A percentile compares a stretch with the other conserved stretches of the same genome.
Conservation (phyloP, 208 protist species). For the Trypanosoma cruzi region DNA sequence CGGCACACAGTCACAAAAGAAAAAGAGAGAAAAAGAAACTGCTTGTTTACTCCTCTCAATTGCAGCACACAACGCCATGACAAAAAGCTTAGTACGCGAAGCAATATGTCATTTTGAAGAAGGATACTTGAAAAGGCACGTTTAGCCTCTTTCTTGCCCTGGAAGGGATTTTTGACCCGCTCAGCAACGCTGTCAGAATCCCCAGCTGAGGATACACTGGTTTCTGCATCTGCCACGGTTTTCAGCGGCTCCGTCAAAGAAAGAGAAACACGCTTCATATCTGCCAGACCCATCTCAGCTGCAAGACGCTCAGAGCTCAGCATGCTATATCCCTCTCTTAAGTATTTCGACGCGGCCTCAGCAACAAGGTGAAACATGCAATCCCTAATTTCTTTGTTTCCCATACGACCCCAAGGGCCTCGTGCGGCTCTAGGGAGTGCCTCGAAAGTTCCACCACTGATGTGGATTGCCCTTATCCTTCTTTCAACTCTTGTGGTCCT, state of each 20-base stretch:
- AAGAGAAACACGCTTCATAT: slow-evolving; percentile 5
- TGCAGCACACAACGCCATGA: slow-evolving; percentile 44
- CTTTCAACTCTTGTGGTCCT: not conserved
- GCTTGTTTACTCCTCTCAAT: slow-evolving; percentile 48
- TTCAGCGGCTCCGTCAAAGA: not conserved
- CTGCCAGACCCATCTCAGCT: slow-evolving; percentile 2
- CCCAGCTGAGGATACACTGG: slow-evolving; percentile 43
- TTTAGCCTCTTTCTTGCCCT: slow-evolving; percentile 33
- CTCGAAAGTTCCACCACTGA: not conserved
- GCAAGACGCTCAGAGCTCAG: slow-evolving; percentile 77
- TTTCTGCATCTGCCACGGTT: slow-evolving; percentile 29
- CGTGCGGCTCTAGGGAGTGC: not conserved
- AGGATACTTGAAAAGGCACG: not conserved
- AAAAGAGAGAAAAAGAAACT: slow-evolving; percentile 47
- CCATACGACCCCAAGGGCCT: not conserved
- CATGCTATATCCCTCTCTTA: slow-evolving; percentile 28
- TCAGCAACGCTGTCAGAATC: slow-evolving; percentile 35
- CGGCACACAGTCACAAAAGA: slow-evolving; percentile 45
- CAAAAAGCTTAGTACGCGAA: slow-evolving; percentile 54
- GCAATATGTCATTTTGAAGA: slow-evolving; percentile 38
- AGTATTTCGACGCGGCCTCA: slow-evolving; percentile 43
- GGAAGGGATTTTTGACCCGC: slow-evolving; percentile 28
- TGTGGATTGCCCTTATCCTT: not conserved
- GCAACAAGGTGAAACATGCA: slow-evolving; percentile 57
- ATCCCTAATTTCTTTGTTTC: slow-evolving; percentile 51